Base-by-base conservation (phyloP, 1,284 basidiomycete genomes). In the Ganoderma lingzhi region DNA sequence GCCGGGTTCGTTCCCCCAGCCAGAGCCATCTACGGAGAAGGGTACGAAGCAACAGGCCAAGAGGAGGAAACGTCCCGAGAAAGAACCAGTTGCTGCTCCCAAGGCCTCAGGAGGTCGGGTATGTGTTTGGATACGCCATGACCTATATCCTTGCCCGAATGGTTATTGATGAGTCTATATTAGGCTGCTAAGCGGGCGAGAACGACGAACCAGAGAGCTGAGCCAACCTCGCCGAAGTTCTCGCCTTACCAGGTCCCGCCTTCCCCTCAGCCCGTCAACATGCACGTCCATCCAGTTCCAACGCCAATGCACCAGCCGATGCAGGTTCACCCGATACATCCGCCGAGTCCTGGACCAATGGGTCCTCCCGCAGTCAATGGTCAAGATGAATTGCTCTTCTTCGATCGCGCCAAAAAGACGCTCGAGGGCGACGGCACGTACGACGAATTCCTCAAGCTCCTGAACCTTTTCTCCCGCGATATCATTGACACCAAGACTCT, bases 361-460 rank as follows among this genome's bases (percentile, higher is more conserved):
- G 69, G 72, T 71, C 32, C 83, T 82, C 69, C 35, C 44, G 3
- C 14, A 4, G 39, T 19, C 83, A 81, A 10, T 84, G 84, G 69
- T 87, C 88, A 91, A n/a, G 94, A 96, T 73, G 96, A 98, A 77
- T 87, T 97, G 32, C 84, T 93, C 15, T 99, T 99, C 86, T 99
- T 99, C 77, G 96, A 99, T 78, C 90, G 94, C 64, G 94, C 96
- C 79, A 93, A 92, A 82, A 91, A 90, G 76, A 85, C 87, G 62
- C 85, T 95, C 67, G 93, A 95, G 78, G 88, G 88, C 79, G 88
- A 89, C 70, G 86, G 90, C 55, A 88, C 88, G 28, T 96, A 95
- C 77, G 90, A 94, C 73, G 94, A 96, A 76, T 95, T 96, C 83
- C 84, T 96, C 71, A 95, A 94, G 80, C 82, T 95, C 56, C 86